Percentiles rank a stretch among this genome's conserved stretches.
phyloP scores from a whole-genome alignment of 1,284 basidiomycete species.

The Baeospora myosura region DNA sequence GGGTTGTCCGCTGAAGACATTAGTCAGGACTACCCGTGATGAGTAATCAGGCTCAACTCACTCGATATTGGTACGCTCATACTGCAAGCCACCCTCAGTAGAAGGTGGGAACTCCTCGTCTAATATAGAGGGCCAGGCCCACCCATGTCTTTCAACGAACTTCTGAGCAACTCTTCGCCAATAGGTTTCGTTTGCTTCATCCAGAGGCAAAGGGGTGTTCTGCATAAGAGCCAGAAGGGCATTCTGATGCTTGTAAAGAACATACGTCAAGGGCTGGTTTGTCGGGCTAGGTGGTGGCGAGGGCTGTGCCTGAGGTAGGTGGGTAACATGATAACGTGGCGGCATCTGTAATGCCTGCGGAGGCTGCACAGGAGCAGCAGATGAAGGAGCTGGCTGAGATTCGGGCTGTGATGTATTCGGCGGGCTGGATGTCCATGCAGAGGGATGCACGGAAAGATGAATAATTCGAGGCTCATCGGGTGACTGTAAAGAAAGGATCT shows the following conservation, averaged over 20 bases:
- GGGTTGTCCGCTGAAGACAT: slow-evolving; percentile 40
- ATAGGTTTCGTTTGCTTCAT: slow-evolving; percentile 13
- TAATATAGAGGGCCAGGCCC: slow-evolving; percentile 55
- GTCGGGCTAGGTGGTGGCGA: slow-evolving; percentile 13
- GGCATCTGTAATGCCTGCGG: slow-evolving; percentile 3
- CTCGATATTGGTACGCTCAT: slow-evolving; percentile 51
- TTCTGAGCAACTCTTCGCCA: slow-evolving; percentile 22
- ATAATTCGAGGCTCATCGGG: slow-evolving; percentile 47
- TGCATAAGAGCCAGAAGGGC: slow-evolving; percentile 37
- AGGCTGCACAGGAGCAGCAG: slow-evolving; percentile 1
- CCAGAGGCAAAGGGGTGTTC: slow-evolving; percentile 15
- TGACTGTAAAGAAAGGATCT: slow-evolving; percentile 13
- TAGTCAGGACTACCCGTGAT: slow-evolving; percentile 9
- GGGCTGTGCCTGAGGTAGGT: slow-evolving; percentile 10
- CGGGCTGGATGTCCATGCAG: slow-evolving; percentile 74
- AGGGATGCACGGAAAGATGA: slow-evolving; percentile 52
- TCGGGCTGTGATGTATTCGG: slow-evolving; percentile 38
- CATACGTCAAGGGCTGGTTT: slow-evolving; percentile 27
- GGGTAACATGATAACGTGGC: slow-evolving; percentile 6
- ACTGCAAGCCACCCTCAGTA: slow-evolving; percentile 45
- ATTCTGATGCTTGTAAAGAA: slow-evolving; percentile 39
- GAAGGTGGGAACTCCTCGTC: slow-evolving; percentile 46
- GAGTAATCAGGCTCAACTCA: slow-evolving; percentile 29
- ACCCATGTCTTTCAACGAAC: slow-evolving; percentile 39
- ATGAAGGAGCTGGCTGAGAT: slow-evolving; percentile 16